A percentile compares a stretch with the other conserved stretches of the same genome.
Evolutionary conservation across 2,329 filamentous ascomycete species (phyloP).

Genomic region (Didymella segeticola): DNA sequence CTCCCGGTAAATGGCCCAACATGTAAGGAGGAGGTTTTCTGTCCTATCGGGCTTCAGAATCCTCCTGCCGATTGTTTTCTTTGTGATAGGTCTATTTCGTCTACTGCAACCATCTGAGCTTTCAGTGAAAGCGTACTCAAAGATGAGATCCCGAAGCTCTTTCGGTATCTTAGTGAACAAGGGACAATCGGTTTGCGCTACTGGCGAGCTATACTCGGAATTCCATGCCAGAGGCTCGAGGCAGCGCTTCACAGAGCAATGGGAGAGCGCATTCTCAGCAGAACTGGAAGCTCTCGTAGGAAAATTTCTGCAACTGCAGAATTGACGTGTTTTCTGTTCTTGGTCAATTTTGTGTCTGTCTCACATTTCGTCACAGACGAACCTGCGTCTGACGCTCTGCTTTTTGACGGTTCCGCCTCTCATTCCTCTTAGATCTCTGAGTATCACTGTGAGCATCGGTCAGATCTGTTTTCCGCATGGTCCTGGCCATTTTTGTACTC

Average conservation of each 20-base stretch:
- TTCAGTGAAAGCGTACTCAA: constrained; percentile 23
- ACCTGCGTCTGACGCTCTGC: background rate
- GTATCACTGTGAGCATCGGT: background rate
- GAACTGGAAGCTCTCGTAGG: background rate
- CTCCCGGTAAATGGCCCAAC: constrained; percentile 31
- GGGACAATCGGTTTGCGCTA: constrained; percentile 15
- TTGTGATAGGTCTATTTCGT: too few relatives aligned
- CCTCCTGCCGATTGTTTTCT: background rate
- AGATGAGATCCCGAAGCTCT: constrained; percentile 29
- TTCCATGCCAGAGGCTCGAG: constrained; percentile 30
- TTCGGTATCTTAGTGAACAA: constrained; percentile 22
- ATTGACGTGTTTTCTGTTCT: background rate
- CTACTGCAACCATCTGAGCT: background rate
- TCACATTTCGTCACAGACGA: background rate
- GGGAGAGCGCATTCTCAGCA: background rate
- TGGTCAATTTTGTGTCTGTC: background rate
- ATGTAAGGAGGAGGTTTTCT: constrained; percentile 23
- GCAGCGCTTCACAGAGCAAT: constrained; percentile 4
- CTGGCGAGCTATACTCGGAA: background rate
- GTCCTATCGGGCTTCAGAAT: constrained; percentile 12
- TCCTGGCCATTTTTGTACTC: background rate
- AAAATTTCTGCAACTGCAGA: background rate
- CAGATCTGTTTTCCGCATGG: background rate
- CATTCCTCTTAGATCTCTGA: background rate
- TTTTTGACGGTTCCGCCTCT: background rate